phyloP scores from a whole-genome alignment of 2,329 filamentous ascomycete species.

The Sporothrix humicola region DNA sequence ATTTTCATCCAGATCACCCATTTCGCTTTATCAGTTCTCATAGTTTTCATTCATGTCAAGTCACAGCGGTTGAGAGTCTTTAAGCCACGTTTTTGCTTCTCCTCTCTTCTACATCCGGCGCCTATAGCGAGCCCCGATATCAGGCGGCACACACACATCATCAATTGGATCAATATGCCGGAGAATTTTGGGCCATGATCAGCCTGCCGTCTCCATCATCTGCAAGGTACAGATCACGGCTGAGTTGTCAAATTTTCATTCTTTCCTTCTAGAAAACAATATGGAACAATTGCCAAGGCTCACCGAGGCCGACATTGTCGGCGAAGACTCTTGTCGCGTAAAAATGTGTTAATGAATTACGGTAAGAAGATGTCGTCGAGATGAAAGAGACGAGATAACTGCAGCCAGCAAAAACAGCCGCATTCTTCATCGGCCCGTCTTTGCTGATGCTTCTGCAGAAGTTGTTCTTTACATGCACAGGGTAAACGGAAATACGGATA shows the following conservation, averaged over 20 bases:
- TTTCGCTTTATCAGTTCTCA: too few species aligned
- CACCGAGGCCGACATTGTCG: not conserved
- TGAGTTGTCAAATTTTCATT: not conserved
- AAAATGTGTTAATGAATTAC: too few species aligned
- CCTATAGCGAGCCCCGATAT: not conserved
- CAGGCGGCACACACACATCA: not conserved
- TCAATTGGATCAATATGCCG: not conserved
- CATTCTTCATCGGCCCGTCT: not conserved
- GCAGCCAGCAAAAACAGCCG: conserved; percentile 6
- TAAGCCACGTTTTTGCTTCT: not conserved
- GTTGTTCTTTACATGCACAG: too few species aligned
- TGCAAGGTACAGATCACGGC: conserved; percentile 20
- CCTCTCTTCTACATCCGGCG: not conserved
- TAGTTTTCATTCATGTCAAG: not conserved
- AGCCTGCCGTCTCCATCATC: conserved; percentile 9
- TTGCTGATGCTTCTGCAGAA: not conserved
- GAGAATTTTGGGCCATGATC: not conserved
- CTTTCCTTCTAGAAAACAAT: conserved; percentile 15
- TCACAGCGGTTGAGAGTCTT: not conserved
- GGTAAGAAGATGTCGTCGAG: not conserved
- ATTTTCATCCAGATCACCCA: too few species aligned
- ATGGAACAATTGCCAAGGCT: conserved; percentile 4
- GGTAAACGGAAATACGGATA: not conserved
- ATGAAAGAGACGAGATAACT: not conserved
- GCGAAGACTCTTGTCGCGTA: not conserved